Base-by-base conservation (phyloP, 2,329 filamentous ascomycete genomes). In the Paecilomyces sp. region DNA sequence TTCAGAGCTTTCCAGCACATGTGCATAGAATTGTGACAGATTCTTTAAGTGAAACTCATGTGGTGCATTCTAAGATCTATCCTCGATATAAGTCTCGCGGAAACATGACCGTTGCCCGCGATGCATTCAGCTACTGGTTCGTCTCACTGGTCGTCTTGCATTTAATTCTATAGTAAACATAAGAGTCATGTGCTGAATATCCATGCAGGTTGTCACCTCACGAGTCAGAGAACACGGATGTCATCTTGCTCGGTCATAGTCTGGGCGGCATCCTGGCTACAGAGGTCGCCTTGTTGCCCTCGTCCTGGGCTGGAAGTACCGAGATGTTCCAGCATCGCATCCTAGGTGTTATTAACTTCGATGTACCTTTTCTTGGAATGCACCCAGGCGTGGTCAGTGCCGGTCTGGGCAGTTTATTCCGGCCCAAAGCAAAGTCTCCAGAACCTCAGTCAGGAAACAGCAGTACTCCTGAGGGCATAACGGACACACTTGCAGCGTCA, bases 351-450 rank as follows among this genome's bases (percentile, higher is more conserved):
- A 80, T 97, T 59, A 90, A 89, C 59, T 88, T 96, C 55, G 92
- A 97, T 73, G 89, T 90, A 0, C 92, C 92, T 0, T 91, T 95
- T 60, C 79, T 96, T 5, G 92, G 92, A 3, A 88, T 97, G 70
- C 91, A 97, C 73, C 92, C 91, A 1, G 90, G 92, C 5, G 89
- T 97, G 51, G 84, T 96, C 51, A 83, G 87, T n/a, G 89, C 89
- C 41, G 91, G 92, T 1, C 83, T 96, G 58, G 84, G 87, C 2
- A 93, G 90, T 68, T 80, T 96, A 11, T 94, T 96, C 73, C 79
- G 77, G 36, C 33, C 77, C 75, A 56, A 75, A 78, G 54, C 69
- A 70, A 55, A 69, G 70, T 3, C 56, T 31, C 41, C 57, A 47
- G 47, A 53, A 6, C 61, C 64, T 12, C 66, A 61, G 55, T 67